phyloP scores from a whole-genome alignment of 805 yeast species.

The Cyberlindnera petersonii region DNA sequence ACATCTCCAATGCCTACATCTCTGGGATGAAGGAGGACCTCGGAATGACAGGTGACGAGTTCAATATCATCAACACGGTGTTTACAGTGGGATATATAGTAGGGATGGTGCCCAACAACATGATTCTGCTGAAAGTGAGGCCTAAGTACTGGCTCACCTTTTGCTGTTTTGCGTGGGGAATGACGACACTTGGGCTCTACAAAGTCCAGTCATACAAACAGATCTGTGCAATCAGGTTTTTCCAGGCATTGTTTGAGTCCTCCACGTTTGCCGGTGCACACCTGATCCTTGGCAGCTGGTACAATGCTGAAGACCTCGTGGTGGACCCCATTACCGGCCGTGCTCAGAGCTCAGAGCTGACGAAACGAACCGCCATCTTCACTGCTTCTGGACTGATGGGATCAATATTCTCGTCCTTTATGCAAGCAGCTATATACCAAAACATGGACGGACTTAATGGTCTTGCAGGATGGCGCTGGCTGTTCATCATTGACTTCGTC shows the following conservation, averaged over 20 bases:
- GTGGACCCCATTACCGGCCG: conserved; percentile 22
- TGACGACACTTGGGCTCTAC: conserved; percentile 48
- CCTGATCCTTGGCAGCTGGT: conserved; percentile 52
- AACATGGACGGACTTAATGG: conserved; percentile 39
- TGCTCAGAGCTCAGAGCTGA: conserved; percentile 36
- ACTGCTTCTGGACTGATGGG: conserved; percentile 54
- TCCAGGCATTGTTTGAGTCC: conserved; percentile 58
- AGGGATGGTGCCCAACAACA: conserved; percentile 59
- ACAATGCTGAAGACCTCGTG: conserved; percentile 34
- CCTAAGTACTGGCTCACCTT: conserved; percentile 56
- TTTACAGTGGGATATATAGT: conserved; percentile 60
- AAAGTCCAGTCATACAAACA: conserved; percentile 44
- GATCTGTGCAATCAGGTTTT: conserved; percentile 54
- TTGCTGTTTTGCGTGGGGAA: conserved; percentile 55
- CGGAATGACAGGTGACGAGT: conserved; percentile 43
- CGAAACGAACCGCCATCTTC: conserved; percentile 50
- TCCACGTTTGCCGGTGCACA: conserved; percentile 55
- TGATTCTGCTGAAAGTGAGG: conserved; percentile 46
- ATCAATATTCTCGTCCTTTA: conserved; percentile 49
- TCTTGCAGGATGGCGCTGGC: conserved; percentile 62
- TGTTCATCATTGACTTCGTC: conserved; percentile 59
- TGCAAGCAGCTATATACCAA: conserved; percentile 51
- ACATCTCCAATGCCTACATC: conserved; percentile 57
- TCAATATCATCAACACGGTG: conserved; percentile 49
- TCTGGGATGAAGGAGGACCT: conserved; percentile 62